These are phyloP conservation scores for Triangularia verruculosa DNA, from an alignment of 2,329 filamentous ascomycete genomes.

Conservation along the genomic window DNA sequence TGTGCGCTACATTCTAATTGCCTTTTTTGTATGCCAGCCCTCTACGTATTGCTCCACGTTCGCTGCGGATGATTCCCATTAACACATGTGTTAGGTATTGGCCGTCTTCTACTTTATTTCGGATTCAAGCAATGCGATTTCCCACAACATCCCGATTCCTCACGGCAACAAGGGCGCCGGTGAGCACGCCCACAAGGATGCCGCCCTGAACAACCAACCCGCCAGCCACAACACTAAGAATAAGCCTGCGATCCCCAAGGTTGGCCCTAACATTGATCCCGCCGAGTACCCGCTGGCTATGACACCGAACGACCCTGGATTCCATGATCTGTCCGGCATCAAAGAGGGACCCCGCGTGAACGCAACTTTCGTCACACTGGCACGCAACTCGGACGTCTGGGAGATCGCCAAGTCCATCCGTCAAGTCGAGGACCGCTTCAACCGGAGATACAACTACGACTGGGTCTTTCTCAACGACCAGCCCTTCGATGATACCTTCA, in stretches of 20 bases:
- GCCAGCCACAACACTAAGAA: background rate
- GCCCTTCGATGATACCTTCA: slow-evolving; percentile 90
- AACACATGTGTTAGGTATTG: slow-evolving; percentile 48
- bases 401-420: slow-evolving; percentile 95
- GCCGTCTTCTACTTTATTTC: slow-evolving; percentile 81
- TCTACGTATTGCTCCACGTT: slow-evolving; percentile 35
- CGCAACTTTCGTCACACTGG: slow-evolving; percentile 94
- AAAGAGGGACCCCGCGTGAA: slow-evolving; percentile 78
- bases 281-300: slow-evolving; percentile 49
- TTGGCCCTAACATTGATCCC: slow-evolving; percentile 36
- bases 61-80: background rate
- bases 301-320: slow-evolving; percentile 51
- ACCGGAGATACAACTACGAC: slow-evolving; percentile 93
- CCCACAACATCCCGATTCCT: slow-evolving; percentile 46
- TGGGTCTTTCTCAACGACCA: slow-evolving; percentile 99
- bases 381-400: slow-evolving; percentile 91
- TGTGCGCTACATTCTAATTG: slow-evolving; percentile 74
- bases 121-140: slow-evolving; percentile 34
- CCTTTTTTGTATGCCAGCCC: slow-evolving; percentile 63
- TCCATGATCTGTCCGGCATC: slow-evolving; percentile 49
- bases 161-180: slow-evolving; percentile 17
- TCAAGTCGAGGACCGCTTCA: slow-evolving; percentile 97
- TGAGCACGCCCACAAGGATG: slow-evolving; percentile 26
- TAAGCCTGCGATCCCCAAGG: slow-evolving; percentile 25
- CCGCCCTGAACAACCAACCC: background rate